Evolutionary conservation across 78 protist species (phyloP).

Genomic region (Cavenderia fasciculata): DNA sequence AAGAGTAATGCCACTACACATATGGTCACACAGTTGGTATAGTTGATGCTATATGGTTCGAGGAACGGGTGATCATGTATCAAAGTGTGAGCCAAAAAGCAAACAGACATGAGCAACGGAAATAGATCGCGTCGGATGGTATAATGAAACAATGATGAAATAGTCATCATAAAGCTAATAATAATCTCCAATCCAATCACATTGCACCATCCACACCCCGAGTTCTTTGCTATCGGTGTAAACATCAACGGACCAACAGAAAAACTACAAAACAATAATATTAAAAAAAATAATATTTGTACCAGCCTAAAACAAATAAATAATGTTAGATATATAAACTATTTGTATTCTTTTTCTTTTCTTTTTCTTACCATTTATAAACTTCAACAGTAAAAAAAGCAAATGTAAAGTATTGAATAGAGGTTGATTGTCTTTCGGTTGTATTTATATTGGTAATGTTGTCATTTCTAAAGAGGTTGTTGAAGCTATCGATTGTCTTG

Average conservation of each 20-base stretch:
- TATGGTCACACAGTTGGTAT: not conserved
- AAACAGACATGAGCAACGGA: too few relatives aligned
- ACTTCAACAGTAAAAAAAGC: too few relatives aligned
- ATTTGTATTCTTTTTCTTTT: too few relatives aligned
- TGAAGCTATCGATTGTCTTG: too few relatives aligned
- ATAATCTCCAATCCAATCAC: slow-evolving; percentile 44
- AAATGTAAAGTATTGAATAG: too few relatives aligned
- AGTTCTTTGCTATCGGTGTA: slow-evolving; percentile 1
- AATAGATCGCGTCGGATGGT: slow-evolving; percentile 46
- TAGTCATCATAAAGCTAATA: slow-evolving; percentile 7
- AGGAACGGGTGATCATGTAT: slow-evolving; percentile 5
- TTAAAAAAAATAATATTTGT: slow-evolving; percentile 16
- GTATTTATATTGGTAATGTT: too few relatives aligned
- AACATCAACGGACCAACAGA: slow-evolving; percentile 62
- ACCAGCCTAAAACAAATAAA: slow-evolving; percentile 13
- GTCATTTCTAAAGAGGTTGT: too few relatives aligned
- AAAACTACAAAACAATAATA: slow-evolving; percentile 41
- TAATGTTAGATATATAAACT: too few relatives aligned
- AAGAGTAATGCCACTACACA: not conserved
- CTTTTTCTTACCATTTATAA: too few relatives aligned
- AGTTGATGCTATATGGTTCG: slow-evolving; percentile 8
- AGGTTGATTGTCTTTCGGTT: too few relatives aligned
- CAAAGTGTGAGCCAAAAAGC: slow-evolving; percentile 12
- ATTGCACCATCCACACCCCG: slow-evolving; percentile 62
- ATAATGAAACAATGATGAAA: slow-evolving; percentile 40